Evolutionary conservation across 306 rosid genomes (phyloP), one percentile per base, ranked within the genome.

Genomic region (Quercus gilva): DNA sequence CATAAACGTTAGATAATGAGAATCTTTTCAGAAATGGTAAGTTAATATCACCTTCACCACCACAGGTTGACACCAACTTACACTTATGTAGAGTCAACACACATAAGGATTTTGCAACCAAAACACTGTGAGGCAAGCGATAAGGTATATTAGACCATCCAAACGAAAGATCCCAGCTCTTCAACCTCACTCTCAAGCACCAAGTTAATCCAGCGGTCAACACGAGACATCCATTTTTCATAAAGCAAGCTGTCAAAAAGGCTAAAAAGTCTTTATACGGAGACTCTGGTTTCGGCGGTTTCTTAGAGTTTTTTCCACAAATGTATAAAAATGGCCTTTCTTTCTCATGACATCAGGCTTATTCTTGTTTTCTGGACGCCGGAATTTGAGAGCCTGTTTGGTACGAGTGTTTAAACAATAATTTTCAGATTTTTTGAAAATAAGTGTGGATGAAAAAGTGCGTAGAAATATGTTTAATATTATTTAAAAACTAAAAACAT

Each of bases 151-250:
- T 14, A 35, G 41, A 6, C 41, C 1, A 35, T 35, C 41, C 41
- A 35, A 80, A 76, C 20, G 11, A 20, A 41, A 85, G 76, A 6
- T 80, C 21, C 21, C 1, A 83, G 82, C 18, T 79, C 82, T 31
- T 68, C 41, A 43, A 83, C 72, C 15, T 77, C 15, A 45, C 73
- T 69, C 74, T 80, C 78, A 69, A 75, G 18, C 19, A 69, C 83
- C 71, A 73, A 80, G 52, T 74, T 69, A 43, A 86, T 20, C 89
- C 86, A 79, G 49, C 19, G 10, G 73, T 86, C 80, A 74, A 79
- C 26, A 71, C 80, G 23, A 49, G 6, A 29, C 9, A 51, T 51
- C 0, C 5, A 21, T n/a, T 55, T 15, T 13, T 57, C 55, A 23
- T 9, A 53, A 6, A n/a, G 74, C 2, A 58, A 73, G 21, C 2